Evolutionary conservation across 2,329 filamentous ascomycete genomes (phyloP).

Genomic region (Talaromyces sp.): DNA sequence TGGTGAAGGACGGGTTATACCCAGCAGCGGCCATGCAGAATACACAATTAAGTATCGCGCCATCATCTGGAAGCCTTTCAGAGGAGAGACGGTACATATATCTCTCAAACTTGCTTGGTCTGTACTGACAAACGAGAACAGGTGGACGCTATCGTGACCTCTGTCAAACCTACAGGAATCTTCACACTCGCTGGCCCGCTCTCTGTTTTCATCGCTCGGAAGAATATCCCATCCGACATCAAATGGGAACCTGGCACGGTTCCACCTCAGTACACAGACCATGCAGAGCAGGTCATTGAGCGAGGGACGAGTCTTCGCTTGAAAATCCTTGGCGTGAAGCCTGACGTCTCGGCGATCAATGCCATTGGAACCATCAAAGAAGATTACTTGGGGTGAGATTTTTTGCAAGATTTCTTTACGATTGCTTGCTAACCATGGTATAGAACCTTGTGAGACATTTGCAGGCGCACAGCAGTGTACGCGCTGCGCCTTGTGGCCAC

Average conservation of each 20-base stretch:
- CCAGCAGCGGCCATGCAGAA: constrained; percentile 84
- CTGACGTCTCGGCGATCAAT: constrained; percentile 91
- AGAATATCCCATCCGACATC: constrained; percentile 75
- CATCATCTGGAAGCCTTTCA: constrained; percentile 96
- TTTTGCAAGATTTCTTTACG: neutral
- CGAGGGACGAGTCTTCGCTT: constrained; percentile 88
- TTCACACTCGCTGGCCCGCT: constrained; percentile 51
- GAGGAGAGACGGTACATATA: constrained; percentile 83
- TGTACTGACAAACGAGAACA: constrained; percentile 37
- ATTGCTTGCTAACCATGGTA: neutral
- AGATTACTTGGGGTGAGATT: constrained; percentile 45
- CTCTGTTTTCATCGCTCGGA: constrained; percentile 52
- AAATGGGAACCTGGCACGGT: constrained; percentile 94
- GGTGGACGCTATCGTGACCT: constrained; percentile 91
- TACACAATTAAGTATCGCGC: constrained; percentile 94
- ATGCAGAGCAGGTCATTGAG: constrained; percentile 89
- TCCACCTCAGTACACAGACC: constrained; percentile 94
- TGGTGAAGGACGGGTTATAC: constrained; percentile 85
- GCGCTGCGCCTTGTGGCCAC: neutral
- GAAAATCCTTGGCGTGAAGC: constrained; percentile 89
- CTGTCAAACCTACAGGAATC: constrained; percentile 84
- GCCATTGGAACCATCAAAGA: constrained; percentile 97
- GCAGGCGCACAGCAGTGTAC: neutral
- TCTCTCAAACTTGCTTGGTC: constrained; percentile 12
- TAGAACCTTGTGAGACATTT: constrained; percentile 12